Percentiles rank a stretch among this genome's conserved stretches.
Evolutionary conservation across 768 basidiomycete genomes (phyloP).

Genomic region (Amanita thiersii): DNA sequence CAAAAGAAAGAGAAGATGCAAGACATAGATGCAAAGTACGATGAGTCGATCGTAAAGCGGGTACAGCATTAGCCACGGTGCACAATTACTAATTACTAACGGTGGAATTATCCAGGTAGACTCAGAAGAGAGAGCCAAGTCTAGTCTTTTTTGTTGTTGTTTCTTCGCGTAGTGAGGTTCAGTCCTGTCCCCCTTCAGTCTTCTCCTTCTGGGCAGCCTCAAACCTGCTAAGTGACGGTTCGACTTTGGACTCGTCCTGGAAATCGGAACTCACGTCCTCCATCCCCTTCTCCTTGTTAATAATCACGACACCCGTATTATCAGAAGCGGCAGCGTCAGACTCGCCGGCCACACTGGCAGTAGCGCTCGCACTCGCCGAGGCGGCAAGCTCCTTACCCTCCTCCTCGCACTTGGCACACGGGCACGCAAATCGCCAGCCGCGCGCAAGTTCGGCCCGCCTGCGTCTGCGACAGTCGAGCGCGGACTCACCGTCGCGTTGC

Average conservation of each 20-base stretch:
- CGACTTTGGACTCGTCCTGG: constrained; percentile 7
- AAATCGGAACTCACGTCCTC: constrained; percentile 1
- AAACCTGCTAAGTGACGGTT: background rate
- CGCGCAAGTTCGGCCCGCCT: constrained; percentile 68
- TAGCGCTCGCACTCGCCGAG: constrained; percentile 22
- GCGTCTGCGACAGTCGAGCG: constrained; percentile 48
- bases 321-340: background rate
- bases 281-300: constrained; percentile 2
- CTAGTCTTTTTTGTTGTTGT: too few relatives aligned
- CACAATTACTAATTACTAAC: too few relatives aligned
- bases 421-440: constrained; percentile 79
- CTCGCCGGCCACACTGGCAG: constrained; percentile 2
- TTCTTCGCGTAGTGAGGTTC: too few relatives aligned
- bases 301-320: background rate
- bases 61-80: too few relatives aligned
- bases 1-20: background rate
- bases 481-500: constrained; percentile 44
- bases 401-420: constrained; percentile 53
- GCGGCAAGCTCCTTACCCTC: constrained; percentile 37
- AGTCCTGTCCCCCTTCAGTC: background rate
- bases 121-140: too few relatives aligned
- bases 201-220: constrained; percentile 2
- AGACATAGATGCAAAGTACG: too few relatives aligned
- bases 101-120: too few relatives aligned
- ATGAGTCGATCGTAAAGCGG: too few relatives aligned